These are phyloP conservation scores for Dryas integrifolia DNA, from an alignment of 331 rosid species.

Conservation along the genomic window DNA sequence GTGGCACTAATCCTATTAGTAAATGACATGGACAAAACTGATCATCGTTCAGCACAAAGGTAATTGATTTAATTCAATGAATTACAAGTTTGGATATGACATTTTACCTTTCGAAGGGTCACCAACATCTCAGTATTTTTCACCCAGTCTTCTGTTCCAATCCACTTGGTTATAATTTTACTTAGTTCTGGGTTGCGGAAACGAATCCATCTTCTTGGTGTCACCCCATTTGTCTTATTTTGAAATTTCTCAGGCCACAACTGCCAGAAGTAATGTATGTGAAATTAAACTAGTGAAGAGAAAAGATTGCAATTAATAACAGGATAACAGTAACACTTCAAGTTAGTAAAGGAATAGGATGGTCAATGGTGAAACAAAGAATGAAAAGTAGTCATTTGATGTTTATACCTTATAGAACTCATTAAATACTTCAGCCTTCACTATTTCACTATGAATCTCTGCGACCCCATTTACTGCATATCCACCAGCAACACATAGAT, in stretches of 20 bases:
- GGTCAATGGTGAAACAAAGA: neutral
- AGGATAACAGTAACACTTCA: neutral
- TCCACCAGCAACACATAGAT: constrained; percentile 48
- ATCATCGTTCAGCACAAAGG: neutral
- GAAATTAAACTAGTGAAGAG: neutral
- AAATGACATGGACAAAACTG: neutral
- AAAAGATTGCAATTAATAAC: constrained; percentile 10
- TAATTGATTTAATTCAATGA: neutral
- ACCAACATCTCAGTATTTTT: constrained; percentile 66
- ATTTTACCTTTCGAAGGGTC: constrained; percentile 61
- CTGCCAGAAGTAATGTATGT: constrained; percentile 42
- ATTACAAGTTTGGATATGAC: neutral
- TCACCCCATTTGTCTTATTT: constrained; percentile 93
- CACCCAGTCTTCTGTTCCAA: constrained; percentile 86
- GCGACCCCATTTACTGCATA: constrained; percentile 97
- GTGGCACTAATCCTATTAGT: neutral
- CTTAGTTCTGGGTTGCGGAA: constrained; percentile 83
- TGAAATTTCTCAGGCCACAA: constrained; percentile 93
- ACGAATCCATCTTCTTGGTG: constrained; percentile 92
- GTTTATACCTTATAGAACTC: constrained; percentile 68
- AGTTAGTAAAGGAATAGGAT: neutral
- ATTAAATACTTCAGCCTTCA: constrained; percentile 84
- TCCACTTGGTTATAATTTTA: constrained; percentile 60
- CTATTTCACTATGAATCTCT: constrained; percentile 91
- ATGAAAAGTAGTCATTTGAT: constrained; percentile 13